Evolutionary conservation across 495 filamentous ascomycete species (phyloP).

Genomic region (Friedmanniomyces endolithicus): DNA sequence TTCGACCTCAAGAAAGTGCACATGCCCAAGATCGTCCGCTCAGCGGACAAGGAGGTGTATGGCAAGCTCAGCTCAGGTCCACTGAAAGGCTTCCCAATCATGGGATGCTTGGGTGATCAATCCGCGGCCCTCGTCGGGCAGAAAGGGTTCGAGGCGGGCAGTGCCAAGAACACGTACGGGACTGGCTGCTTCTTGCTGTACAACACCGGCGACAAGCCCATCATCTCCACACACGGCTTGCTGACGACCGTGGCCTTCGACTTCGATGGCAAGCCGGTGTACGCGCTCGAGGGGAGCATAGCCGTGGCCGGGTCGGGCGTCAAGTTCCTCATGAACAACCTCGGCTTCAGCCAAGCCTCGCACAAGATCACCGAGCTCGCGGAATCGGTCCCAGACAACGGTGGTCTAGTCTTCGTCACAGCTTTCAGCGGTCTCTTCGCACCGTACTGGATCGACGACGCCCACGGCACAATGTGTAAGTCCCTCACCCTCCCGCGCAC

Average conservation of each 20-base stretch:
- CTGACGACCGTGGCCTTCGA: constrained; percentile 80
- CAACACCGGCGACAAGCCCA: constrained; percentile 82
- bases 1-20: constrained; percentile 62
- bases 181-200: constrained; percentile 94
- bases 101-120: constrained; percentile 85
- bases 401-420: constrained; percentile 87
- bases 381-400: constrained; percentile 70
- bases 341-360: constrained; percentile 69
- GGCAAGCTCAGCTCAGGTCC: constrained; percentile 54
- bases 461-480: constrained; percentile 66
- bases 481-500: neutral
- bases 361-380: constrained; percentile 74
- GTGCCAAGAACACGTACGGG: constrained; percentile 92
- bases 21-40: constrained; percentile 77
- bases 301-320: constrained; percentile 84
- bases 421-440: constrained; percentile 94
- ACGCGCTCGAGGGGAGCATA: constrained; percentile 86
- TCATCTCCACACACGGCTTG: constrained; percentile 80
- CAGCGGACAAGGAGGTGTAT: constrained; percentile 64
- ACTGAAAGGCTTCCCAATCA: constrained; percentile 65
- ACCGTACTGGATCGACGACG: constrained; percentile 98
- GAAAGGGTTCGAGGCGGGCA: constrained; percentile 73
- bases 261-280: constrained; percentile 69
- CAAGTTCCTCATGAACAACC: constrained; percentile 78
- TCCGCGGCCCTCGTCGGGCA: constrained; percentile 87